A percentile compares a stretch with the other conserved stretches of the same genome.
Conservation (phyloP, 164 flowering plant genomes). For the Vitis amurensis region DNA sequence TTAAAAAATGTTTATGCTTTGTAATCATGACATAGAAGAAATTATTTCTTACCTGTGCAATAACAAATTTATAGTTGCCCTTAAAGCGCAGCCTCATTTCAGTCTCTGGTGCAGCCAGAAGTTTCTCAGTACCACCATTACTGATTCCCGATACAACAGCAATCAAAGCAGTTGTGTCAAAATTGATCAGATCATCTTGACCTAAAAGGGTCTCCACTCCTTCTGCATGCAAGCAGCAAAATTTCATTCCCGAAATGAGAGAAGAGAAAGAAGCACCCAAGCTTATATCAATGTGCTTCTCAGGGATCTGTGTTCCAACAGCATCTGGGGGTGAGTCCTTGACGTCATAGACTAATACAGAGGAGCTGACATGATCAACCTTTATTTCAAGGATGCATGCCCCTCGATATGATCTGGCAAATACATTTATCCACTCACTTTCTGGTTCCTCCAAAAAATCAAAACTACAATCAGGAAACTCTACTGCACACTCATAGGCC, state of each 20-base stretch:
- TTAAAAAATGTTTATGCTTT: no score
- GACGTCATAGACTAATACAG: conserved; percentile 7
- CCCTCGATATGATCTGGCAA: conserved; percentile 39
- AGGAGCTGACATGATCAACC: conserved; percentile 22
- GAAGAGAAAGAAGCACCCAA: conserved; percentile 39
- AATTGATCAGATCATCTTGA: conserved; percentile 34
- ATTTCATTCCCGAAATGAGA: conserved; percentile 44
- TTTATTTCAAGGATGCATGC: conserved; percentile 55
- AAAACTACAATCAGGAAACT: conserved; percentile 31
- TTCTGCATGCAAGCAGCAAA: conserved; percentile 13
- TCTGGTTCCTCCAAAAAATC: conserved; percentile 45
- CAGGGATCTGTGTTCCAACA: conserved; percentile 7
- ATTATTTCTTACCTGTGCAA: conserved; percentile 62
- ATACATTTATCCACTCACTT: conserved; percentile 57
- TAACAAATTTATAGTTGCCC: conserved; percentile 74
- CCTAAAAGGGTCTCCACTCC: conserved; percentile 19
- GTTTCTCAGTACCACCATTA: conserved; percentile 62
- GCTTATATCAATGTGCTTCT: background rate
- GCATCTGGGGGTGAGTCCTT: conserved; percentile 5
- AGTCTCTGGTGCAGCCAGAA: conserved; percentile 55
- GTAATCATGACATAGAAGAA: background rate
- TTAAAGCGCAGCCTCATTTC: conserved; percentile 68
- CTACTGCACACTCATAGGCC: conserved; percentile 39
- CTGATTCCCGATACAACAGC: conserved; percentile 91
- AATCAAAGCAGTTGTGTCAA: conserved; percentile 91